These are phyloP conservation scores for Pterocarpus macrocarpus DNA, from an alignment of 306 rosid species.

Conservation along the genomic window DNA sequence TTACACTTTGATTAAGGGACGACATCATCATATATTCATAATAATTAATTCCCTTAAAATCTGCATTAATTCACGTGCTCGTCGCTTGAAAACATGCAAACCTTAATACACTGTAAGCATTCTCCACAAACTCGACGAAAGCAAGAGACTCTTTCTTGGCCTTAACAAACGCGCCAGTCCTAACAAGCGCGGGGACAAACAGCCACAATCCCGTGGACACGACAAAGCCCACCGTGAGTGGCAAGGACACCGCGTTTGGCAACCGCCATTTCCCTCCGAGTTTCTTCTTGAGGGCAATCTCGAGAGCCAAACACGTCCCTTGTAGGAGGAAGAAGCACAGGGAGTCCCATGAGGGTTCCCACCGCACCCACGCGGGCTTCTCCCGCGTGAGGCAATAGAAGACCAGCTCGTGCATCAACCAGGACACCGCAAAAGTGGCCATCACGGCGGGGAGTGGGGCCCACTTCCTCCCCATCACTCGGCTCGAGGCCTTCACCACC, in stretches of 20 bases:
- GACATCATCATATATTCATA: too few species aligned
- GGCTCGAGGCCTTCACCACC: neutral
- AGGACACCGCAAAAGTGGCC: conserved; percentile 37
- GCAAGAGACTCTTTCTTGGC: conserved; percentile 32
- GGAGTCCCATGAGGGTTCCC: conserved; percentile 58
- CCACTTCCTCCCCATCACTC: conserved; percentile 45
- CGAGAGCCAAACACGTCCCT: conserved; percentile 38
- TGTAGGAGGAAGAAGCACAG: conserved; percentile 48
- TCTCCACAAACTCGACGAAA: neutral
- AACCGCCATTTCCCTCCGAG: conserved; percentile 17
- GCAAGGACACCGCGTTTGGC: conserved; percentile 26
- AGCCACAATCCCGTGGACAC: conserved; percentile 29
- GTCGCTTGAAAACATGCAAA: neutral
- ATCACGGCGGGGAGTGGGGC: conserved; percentile 43
- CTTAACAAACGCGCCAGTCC: conserved; percentile 43
- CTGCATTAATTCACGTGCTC: neutral
- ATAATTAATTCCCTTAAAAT: too few species aligned
- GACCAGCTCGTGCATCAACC: conserved; percentile 47
- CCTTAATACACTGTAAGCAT: neutral
- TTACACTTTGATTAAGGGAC: too few species aligned
- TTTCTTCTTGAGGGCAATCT: conserved; percentile 41
- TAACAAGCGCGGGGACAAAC: conserved; percentile 47
- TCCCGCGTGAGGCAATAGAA: conserved; percentile 50
- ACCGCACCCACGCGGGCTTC: conserved; percentile 46
- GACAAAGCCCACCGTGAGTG: conserved; percentile 37